Evolutionary conservation across 208 protist species (phyloP), one percentile per base, ranked within the genome.

Genomic region (Plasmodiophora brassicae): DNA sequence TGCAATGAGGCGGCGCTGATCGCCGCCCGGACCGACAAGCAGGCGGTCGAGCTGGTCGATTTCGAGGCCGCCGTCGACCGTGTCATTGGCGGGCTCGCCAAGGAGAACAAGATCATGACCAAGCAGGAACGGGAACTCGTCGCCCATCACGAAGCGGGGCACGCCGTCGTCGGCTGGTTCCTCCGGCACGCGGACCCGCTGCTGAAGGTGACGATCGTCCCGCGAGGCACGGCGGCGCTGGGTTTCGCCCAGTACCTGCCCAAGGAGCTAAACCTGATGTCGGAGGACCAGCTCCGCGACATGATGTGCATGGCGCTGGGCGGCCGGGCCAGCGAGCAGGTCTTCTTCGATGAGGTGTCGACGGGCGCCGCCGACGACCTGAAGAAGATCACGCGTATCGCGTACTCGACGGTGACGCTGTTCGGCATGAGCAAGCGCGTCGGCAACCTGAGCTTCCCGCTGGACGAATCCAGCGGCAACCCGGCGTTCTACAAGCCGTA

Each of bases 181-280:
- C 94, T 98, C 0, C 93, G 98, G 90, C 93, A 98, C 86, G 94
- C 96, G 0, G 94, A 98, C 83, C 97, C 97, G 46, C 92, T 99
- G 36, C 95, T 99, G 86, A 99, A 99, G 89, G 96, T 98, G 36
- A 98, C 96, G 1, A 99, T 99, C 65, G 95, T 99, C 45, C 97
- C 97, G 25, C 92, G 97, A 54, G 96, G 97, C 1, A 90, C 91
- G 39, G 96, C 93, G 22, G 96, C 96, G 25, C 93, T 98, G 0
- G 97, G 97, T 38, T 99, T 98, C 91, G 97, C 97, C 54, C 97
- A 99, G 93, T 98, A 98, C 88, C 93, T 98, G 46, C 98, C 97
- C 25, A 95, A 96, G 86, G 97, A 99, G 72, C 94, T 94, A 41
- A 91, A 93, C 89, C 93, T 97, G 14, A 94, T 95, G 84, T 97